Conservation (phyloP, 1,284 basidiomycete genomes). For the Mycosarcoma maydis region DNA sequence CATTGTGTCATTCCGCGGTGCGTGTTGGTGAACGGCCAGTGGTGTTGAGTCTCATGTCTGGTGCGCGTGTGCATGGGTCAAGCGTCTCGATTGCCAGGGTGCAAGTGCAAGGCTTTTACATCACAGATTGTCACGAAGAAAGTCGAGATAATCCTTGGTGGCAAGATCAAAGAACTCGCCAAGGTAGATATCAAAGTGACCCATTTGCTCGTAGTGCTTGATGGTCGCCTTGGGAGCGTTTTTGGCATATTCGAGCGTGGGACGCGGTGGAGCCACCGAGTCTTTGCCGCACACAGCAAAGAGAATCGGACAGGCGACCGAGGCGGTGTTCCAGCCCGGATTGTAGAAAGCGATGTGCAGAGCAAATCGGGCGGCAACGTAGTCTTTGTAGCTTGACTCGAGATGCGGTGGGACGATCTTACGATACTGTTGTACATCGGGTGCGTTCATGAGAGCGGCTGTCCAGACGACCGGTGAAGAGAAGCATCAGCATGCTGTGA, state of each 20-base stretch:
- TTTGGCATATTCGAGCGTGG: slow-evolving; percentile 48
- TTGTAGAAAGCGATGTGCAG: slow-evolving; percentile 47
- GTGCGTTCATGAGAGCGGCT: slow-evolving; percentile 46
- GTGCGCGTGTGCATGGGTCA: no score
- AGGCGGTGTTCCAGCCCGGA: slow-evolving; percentile 47
- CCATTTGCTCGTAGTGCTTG: slow-evolving; percentile 44
- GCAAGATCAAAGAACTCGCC: slow-evolving; percentile 49
- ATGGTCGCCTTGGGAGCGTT: slow-evolving; percentile 45
- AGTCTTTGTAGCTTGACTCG: slow-evolving; percentile 5
- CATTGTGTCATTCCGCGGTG: no score
- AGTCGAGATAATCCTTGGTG: slow-evolving; percentile 44
- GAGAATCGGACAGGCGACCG: slow-evolving; percentile 53
- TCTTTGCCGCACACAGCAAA: slow-evolving; percentile 60
- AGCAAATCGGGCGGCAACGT: slow-evolving; percentile 47
- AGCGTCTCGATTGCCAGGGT: no score
- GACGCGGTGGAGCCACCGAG: slow-evolving; percentile 45
- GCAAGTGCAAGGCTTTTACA: no score
- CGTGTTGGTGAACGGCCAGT: no score
- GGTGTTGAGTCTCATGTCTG: no score
- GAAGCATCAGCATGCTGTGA: background rate
- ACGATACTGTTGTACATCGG: slow-evolving; percentile 20
- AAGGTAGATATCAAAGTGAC: slow-evolving; percentile 59
- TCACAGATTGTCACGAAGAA: slow-evolving; percentile 31
- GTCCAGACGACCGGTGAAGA: background rate
- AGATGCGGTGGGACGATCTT: slow-evolving; percentile 26